Evolutionary conservation across 179 eudicot genomes (phyloP).

Genomic region (Dionaea muscipula): DNA sequence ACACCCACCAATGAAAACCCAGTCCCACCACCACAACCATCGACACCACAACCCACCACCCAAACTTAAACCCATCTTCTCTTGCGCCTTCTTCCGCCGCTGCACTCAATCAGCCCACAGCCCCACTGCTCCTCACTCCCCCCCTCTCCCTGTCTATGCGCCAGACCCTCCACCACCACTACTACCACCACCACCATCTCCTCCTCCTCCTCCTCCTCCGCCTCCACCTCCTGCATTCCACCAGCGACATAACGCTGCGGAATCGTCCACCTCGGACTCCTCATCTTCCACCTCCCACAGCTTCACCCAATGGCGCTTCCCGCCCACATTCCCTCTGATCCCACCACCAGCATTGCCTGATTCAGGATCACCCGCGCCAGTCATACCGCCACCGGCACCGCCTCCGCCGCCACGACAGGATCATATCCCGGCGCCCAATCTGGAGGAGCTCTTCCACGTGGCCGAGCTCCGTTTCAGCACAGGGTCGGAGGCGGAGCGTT

Average conservation of each 20-base stretch:
- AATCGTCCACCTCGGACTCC: slow-evolving; percentile 40
- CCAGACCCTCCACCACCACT: slow-evolving; percentile 17
- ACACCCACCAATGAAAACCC: slow-evolving; percentile 37
- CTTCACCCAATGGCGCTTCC: slow-evolving; percentile 84
- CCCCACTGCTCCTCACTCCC: slow-evolving; percentile 39
- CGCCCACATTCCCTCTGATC: slow-evolving; percentile 32
- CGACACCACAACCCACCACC: slow-evolving; percentile 16
- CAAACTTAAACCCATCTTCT: slow-evolving; percentile 53
- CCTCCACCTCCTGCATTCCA: slow-evolving; percentile 13
- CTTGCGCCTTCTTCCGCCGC: slow-evolving; percentile 76
- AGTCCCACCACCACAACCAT: slow-evolving; percentile 10
- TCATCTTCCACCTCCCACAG: slow-evolving; percentile 89
- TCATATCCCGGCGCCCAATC: slow-evolving; percentile 12
- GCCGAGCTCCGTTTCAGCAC: slow-evolving; percentile 58
- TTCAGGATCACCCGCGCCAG: neutral
- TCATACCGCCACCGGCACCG: slow-evolving; percentile 1
- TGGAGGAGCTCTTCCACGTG: slow-evolving; percentile 46
- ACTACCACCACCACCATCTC: slow-evolving; percentile 7
- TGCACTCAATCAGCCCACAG: slow-evolving; percentile 67
- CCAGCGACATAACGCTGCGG: slow-evolving; percentile 5
- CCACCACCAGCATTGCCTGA: slow-evolving; percentile 20
- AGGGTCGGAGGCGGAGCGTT: slow-evolving; percentile 34
- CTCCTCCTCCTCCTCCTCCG: slow-evolving; percentile 6
- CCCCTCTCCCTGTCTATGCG: slow-evolving; percentile 14
- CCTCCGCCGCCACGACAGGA: slow-evolving; percentile 10